A percentile compares a stretch with the other conserved stretches of the same genome.
phyloP scores from a whole-genome alignment of 345 rosid genomes.

The Brassica nigra region DNA sequence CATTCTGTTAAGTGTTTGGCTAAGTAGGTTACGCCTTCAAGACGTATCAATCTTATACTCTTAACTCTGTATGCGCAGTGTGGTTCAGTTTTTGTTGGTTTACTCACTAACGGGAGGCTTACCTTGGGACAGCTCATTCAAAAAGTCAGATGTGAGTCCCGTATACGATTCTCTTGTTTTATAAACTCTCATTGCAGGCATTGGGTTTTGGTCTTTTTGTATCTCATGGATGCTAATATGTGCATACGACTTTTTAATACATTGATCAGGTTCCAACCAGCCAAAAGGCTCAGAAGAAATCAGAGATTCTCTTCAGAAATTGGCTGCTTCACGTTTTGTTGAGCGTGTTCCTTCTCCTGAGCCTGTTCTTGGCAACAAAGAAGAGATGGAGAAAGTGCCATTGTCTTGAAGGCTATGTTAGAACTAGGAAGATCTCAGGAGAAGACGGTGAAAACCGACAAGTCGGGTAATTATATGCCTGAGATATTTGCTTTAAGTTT shows the following conservation, averaged over 20 bases:
- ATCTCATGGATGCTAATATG: too few relatives aligned
- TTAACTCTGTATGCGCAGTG: constrained; percentile 50
- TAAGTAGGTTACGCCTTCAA: background rate
- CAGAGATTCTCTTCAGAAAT: constrained; percentile 52
- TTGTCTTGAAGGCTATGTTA: constrained; percentile 73
- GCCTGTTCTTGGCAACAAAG: constrained; percentile 59
- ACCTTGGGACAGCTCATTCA: constrained; percentile 69
- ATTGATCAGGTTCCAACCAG: constrained; percentile 41
- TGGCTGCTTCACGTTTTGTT: constrained; percentile 62
- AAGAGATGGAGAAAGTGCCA: constrained; percentile 68
- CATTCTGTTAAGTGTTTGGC: background rate
- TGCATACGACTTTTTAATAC: background rate
- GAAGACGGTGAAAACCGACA: constrained; percentile 64
- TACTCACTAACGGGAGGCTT: constrained; percentile 85
- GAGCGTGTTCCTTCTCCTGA: constrained; percentile 81
- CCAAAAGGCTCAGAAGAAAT: constrained; percentile 42
- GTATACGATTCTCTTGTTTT: background rate
- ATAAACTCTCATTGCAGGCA: background rate
- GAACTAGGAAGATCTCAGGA: constrained; percentile 69
- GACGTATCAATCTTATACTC: background rate
- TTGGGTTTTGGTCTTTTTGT: background rate
- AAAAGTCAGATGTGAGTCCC: constrained; percentile 56
- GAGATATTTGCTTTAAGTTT: background rate
- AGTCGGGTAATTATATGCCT: constrained; percentile 57
- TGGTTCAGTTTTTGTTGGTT: constrained; percentile 61